Evolutionary conservation across 495 filamentous ascomycete species (phyloP), one percentile per base, ranked within the genome.

Genomic region (Annulohypoxylon moriforme): DNA sequence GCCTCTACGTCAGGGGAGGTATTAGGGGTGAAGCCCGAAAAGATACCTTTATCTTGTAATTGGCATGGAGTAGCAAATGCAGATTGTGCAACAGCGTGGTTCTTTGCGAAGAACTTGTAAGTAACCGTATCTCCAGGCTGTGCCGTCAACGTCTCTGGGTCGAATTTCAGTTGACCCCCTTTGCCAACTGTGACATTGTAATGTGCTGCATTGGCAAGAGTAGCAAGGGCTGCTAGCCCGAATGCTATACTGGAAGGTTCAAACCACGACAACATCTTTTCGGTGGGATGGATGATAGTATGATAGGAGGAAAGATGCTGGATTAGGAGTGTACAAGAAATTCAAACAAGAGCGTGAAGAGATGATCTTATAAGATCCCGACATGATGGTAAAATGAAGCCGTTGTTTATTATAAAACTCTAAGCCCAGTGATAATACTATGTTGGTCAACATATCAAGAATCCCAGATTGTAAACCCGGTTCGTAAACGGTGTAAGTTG

Each of bases 41-140:
- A 87, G 75, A 89, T 78, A 4, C 78, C 78, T n/a, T 71, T 77
- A 0, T 73, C 77, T 1, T 83, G 75, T 6, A 89, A 85, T 18
- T 86, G 77, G 76, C 89, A 92, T 0, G 90, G 89, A 5, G 84
- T 80, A 13, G 73, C 68, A 60, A 88, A 92, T 33, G 85, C 83
- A 3, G 87, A 85, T 60, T 89, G 84, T 4, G 84, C 83, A 25
- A 91, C 88, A 4, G 87, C 87, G 73, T 91, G 90, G 64, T 89
- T 90, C 68, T 75, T 82, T 10, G 88, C 84, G 66, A 86, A 90
- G 79, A 90, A 92, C 60, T 85, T 77, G 70, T 89, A 92, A 11
- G 85, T 82, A 58, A 92, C 76, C 0, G 82, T 77, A 53, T 89
- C 87, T 7, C 81, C 81, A 24, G 64, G 50, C 31, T 74, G 38